phyloP scores from a whole-genome alignment of 2,329 filamentous ascomycete genomes.

The Tothia fuscella region DNA sequence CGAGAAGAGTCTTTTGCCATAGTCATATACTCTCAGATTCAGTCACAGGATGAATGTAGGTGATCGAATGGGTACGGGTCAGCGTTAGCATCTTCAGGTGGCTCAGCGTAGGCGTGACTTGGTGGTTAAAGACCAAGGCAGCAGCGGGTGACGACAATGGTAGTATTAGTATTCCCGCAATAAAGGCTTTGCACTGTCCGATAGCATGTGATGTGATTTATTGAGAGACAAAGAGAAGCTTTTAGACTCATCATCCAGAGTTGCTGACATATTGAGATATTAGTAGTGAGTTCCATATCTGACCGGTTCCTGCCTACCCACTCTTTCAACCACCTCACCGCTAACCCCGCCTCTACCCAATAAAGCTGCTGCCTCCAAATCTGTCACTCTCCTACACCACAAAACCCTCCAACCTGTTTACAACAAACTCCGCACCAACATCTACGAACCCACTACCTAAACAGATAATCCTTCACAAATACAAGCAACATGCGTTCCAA shows the following conservation, averaged over 20 bases:
- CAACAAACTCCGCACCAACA: background rate
- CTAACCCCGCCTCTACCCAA: background rate
- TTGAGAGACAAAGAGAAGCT: too few species aligned
- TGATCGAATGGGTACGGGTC: too few species aligned
- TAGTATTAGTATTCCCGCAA: too few species aligned
- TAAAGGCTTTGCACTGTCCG: background rate
- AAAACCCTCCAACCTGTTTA: background rate
- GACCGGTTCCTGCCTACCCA: background rate
- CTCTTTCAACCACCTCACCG: background rate
- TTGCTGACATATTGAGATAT: too few species aligned
- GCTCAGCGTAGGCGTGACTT: too few species aligned
- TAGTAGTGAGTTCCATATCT: background rate
- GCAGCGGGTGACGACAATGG: too few species aligned
- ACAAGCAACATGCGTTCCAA: conserved; percentile 75
- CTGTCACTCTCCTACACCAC: background rate
- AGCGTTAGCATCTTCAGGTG: too few species aligned
- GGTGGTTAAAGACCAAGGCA: too few species aligned
- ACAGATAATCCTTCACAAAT: conserved; percentile 10
- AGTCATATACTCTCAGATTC: too few species aligned
- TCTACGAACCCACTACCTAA: conserved; percentile 11
- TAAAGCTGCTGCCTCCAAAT: background rate
- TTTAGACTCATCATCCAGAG: too few species aligned
- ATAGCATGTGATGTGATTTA: background rate
- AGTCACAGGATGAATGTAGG: too few species aligned
- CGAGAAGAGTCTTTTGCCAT: too few species aligned